A percentile compares a stretch with the other conserved stretches of the same genome.
Evolutionary conservation across 495 filamentous ascomycete species (phyloP).

Genomic region (Penicillium silybi): DNA sequence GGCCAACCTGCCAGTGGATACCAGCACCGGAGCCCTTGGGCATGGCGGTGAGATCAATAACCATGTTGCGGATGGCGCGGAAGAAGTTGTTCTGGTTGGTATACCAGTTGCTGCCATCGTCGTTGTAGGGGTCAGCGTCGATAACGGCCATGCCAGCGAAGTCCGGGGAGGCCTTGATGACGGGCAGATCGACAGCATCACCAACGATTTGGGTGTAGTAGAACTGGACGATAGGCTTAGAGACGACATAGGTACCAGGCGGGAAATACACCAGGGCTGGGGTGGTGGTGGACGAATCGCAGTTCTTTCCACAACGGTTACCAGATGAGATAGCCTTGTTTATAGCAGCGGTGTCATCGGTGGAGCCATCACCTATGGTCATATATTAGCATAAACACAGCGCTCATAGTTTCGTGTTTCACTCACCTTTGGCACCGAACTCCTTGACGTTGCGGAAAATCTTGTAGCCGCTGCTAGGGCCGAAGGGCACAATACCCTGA

Average conservation of each 20-base stretch:
- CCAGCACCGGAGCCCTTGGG: conserved; percentile 61
- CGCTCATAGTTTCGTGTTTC: not conserved
- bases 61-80: conserved; percentile 90
- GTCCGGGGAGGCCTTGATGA: conserved; percentile 65
- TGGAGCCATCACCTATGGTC: conserved; percentile 61
- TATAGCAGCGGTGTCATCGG: conserved; percentile 87
- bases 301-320: conserved; percentile 70
- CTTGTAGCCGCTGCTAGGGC: conserved; percentile 54
- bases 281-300: conserved; percentile 75
- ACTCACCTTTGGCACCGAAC: conserved; percentile 65
- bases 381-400: not conserved
- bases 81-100: conserved; percentile 99
- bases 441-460: conserved; percentile 88
- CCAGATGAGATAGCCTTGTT: conserved; percentile 77
- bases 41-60: conserved; percentile 77
- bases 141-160: conserved; percentile 88
- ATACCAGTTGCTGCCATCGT: conserved; percentile 64
- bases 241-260: conserved; percentile 69
- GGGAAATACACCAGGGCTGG: conserved; percentile 80
- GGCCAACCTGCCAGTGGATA: conserved; percentile 98
- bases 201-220: conserved; percentile 83
- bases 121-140: conserved; percentile 79
- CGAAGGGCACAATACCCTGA: conserved; percentile 66
- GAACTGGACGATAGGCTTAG: conserved; percentile 62
- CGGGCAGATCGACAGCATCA: conserved; percentile 65